Percentiles rank a stretch among this genome's conserved stretches.
phyloP scores from a whole-genome alignment of 805 yeast species.

The Candida chilensis region DNA sequence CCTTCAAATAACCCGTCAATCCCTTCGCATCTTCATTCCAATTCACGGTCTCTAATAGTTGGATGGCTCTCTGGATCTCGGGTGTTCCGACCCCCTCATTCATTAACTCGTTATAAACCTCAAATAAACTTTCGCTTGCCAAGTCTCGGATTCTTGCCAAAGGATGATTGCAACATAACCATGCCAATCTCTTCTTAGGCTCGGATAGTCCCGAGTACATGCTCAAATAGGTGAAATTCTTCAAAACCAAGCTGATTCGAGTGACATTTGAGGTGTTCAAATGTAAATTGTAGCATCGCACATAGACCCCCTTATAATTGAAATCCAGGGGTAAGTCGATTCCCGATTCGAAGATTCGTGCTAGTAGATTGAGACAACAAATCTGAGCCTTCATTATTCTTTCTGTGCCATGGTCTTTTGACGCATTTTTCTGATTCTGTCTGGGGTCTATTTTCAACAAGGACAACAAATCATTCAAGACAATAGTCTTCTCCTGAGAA shows the following conservation, averaged over 20 bases:
- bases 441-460: constrained; percentile 12
- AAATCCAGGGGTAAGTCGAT: constrained; percentile 17
- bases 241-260: constrained; percentile 28
- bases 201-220: constrained; percentile 5
- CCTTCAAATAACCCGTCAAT: no score
- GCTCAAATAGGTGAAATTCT: constrained; percentile 31
- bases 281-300: constrained; percentile 47
- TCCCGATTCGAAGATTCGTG: constrained; percentile 27
- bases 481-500: constrained; percentile 3
- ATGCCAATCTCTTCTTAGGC: constrained; percentile 10
- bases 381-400: constrained; percentile 3
- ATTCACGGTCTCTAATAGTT: no score
- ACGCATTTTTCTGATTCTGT: constrained; percentile 3
- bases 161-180: constrained; percentile 20
- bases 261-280: constrained; percentile 32
- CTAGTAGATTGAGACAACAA: constrained; percentile 4
- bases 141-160: constrained; percentile 17
- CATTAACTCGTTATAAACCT: constrained; percentile 15
- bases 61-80: no score
- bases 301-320: constrained; percentile 24
- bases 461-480: constrained; percentile 12
- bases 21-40: no score
- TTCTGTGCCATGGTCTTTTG: no score
- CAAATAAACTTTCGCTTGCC: constrained; percentile 34
- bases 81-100: constrained; percentile 8